These are phyloP conservation scores for Yarrowia galli DNA, from an alignment of 1,139 yeast genomes.

Conservation along the genomic window DNA sequence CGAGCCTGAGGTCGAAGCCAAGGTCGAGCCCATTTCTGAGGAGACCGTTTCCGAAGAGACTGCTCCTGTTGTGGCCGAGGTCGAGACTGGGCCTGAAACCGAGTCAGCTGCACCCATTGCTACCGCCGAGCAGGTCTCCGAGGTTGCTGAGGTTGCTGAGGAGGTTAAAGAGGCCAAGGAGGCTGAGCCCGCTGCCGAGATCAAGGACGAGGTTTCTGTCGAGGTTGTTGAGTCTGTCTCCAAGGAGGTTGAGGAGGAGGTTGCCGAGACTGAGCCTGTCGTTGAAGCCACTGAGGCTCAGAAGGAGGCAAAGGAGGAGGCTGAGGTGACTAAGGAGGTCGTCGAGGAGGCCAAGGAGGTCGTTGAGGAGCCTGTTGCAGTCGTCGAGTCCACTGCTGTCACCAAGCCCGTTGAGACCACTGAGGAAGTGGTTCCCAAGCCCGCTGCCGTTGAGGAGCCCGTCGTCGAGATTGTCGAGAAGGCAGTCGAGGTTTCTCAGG, in stretches of 20 bases:
- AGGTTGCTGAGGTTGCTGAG: slow-evolving; percentile 11
- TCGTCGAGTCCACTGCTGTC: neutral
- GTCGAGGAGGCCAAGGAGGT: neutral
- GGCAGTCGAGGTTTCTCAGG: neutral
- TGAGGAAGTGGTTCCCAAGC: neutral
- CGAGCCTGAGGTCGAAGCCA: neutral
- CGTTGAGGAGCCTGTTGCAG: neutral
- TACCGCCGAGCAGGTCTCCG: slow-evolving; percentile 9
- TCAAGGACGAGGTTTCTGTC: no score
- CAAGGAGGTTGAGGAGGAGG: no score
- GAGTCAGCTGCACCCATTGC: neutral
- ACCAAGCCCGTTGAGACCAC: neutral
- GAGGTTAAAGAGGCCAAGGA: neutral
- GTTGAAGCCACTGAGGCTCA: no score
- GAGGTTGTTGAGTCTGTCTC: no score
- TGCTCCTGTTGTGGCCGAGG: neutral
- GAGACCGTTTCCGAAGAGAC: neutral
- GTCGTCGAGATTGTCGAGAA: neutral
- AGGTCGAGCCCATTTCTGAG: neutral
- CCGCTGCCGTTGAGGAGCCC: neutral
- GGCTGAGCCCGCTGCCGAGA: no score
- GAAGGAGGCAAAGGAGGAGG: no score
- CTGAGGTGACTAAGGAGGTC: neutral
- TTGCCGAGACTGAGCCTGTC: no score
- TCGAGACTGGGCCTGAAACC: neutral